phyloP scores from a whole-genome alignment of 495 filamentous ascomycete genomes.

The Penicillium soppii region DNA sequence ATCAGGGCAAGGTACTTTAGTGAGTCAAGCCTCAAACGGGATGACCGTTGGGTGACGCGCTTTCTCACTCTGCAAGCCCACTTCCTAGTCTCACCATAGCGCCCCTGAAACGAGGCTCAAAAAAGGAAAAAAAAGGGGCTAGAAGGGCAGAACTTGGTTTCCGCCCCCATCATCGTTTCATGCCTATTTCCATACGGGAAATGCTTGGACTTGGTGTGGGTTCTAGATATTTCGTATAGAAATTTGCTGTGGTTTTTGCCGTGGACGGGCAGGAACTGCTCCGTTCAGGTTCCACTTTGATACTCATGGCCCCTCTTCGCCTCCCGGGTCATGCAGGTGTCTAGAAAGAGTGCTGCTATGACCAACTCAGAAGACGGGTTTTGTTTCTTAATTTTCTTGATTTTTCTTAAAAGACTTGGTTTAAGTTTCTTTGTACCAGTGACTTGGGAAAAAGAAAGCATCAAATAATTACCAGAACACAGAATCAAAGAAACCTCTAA shows the following conservation, averaged over 20 bases:
- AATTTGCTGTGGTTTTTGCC: conserved; percentile 15
- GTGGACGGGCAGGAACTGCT: conserved; percentile 2
- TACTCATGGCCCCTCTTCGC: conserved; percentile 6
- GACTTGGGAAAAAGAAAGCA: background rate
- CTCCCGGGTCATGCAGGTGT: background rate
- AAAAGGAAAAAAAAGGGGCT: background rate
- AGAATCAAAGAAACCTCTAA: background rate
- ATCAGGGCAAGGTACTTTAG: background rate
- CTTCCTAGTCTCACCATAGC: background rate
- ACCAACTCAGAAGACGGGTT: background rate
- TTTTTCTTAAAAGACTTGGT: too few species aligned
- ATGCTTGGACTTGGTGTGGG: background rate
- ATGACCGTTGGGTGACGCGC: conserved; percentile 1
- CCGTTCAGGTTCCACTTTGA: conserved; percentile 5
- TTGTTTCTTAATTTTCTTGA: too few species aligned
- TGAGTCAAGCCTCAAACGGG: background rate
- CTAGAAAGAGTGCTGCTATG: background rate
- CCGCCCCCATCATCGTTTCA: background rate
- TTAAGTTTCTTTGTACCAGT: background rate
- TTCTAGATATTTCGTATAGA: background rate
- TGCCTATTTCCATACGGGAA: background rate
- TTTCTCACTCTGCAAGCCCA: background rate
- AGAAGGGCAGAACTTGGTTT: background rate
- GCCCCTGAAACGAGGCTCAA: conserved; percentile 7
- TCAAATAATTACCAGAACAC: background rate